Base-by-base conservation (phyloP, 768 basidiomycete species). In the Amanita molliuscula region DNA sequence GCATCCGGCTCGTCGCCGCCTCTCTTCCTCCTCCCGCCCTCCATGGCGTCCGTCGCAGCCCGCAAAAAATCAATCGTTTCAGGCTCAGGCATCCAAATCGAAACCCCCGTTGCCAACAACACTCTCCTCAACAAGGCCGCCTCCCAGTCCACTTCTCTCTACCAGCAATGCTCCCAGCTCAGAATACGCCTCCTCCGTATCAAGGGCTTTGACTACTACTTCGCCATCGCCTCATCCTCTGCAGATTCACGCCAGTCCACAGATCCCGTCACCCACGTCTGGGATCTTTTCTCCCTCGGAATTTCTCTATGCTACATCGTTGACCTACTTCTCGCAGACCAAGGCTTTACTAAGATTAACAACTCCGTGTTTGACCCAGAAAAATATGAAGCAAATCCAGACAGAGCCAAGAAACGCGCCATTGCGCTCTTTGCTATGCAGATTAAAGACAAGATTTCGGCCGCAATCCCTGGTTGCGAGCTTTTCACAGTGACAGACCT, bases 271-370 rank as follows among this genome's bases (percentile, higher is more conserved):
- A 84, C 86, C 42, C 89, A 92, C 64, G 81, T 97, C 44, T 95
- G 94, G 84, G 88, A 91, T 61, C 82, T 88, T 62, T 88, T 99
- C 68, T 83, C 92, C 36, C 78, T 92, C 31, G 96, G 96, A 52
- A 82, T 90, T 43, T 84, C 93, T 40, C 85, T 98, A 57, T 95
- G 92, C 70, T 96, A 88, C 72, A 82, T 99, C 58, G 95, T 90
- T 75, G 95, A 99, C 69, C 82, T 87, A 64, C 82, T 97, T 50
- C 84, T 85, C 34, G 65, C 66, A 45, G 73, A 83, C 46, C 73
- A 76, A 49, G 79, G 78, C 28, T 78, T 77, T 59, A 73, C 65
- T 44, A 76, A 71, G 66, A 75, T 77, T 54, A 74, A 74, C 61
- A 75, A 77, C 54, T 79, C 89, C 48, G 73, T 80, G 58, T 88